These are phyloP conservation scores for Anisodus tanguticus DNA, from an alignment of 257 asterid species.

Conservation along the genomic window DNA sequence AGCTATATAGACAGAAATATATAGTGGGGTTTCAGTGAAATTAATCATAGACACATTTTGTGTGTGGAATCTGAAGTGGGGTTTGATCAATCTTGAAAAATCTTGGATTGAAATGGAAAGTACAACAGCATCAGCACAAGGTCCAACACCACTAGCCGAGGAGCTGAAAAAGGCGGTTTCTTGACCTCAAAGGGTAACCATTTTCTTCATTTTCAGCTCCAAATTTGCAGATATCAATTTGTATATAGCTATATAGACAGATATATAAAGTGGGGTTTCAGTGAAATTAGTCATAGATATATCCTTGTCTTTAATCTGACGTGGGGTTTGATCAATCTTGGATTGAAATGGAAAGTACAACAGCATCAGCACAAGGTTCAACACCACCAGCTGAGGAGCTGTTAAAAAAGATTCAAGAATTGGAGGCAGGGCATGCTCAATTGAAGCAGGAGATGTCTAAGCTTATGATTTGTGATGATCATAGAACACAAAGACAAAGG, in stretches of 20 bases:
- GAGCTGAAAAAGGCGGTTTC: background rate
- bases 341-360: slow-evolving; percentile 49
- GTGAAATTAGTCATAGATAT: slow-evolving; percentile 12
- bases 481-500: slow-evolving; percentile 54
- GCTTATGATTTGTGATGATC: slow-evolving; percentile 45
- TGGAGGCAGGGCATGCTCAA: slow-evolving; percentile 79
- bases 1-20: background rate
- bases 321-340: slow-evolving; percentile 13
- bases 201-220: slow-evolving; percentile 13
- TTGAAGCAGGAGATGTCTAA: slow-evolving; percentile 80
- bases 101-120: slow-evolving; percentile 48
- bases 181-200: background rate
- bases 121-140: slow-evolving; percentile 37
- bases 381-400: slow-evolving; percentile 79
- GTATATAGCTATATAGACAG: too few species aligned
- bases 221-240: background rate
- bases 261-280: background rate
- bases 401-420: slow-evolving; percentile 79
- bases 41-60: background rate
- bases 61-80: slow-evolving; percentile 1
- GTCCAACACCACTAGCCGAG: slow-evolving; percentile 56
- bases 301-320: background rate
- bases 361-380: slow-evolving; percentile 36
- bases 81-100: slow-evolving; percentile 20
- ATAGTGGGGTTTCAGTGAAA: background rate